Base-by-base conservation (phyloP, 2,329 filamentous ascomycete species). In the Fusarium pininemorale region DNA sequence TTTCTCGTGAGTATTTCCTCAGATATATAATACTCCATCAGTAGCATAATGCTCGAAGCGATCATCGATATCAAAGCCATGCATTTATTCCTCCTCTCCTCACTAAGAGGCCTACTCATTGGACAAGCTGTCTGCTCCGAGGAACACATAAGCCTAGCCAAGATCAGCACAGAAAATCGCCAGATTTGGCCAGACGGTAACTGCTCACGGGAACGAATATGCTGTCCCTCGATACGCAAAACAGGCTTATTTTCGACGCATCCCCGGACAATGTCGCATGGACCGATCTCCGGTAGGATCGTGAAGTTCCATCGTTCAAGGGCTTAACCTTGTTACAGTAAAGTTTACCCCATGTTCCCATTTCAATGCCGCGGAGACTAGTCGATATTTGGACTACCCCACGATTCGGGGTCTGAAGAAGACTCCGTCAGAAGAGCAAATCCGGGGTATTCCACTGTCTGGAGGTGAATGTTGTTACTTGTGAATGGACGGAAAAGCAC, bases 361-460 rank as follows among this genome's bases (percentile, higher is more conserved):
- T 5, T 5, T 18, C 18, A 22, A 67, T 32, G 7, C 65, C 65
- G 44, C 65, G 53, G 53, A 67, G 53, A 61, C 65, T 68, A 67
- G 63, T 67, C 65, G 11, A 61, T 15, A 67, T 60, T 37, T 35
- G 28, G 45, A 35, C 20, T 37, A 53, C 63, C 63, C 65, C 63
- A 59, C 39, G 38, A 51, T n/a, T 48, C 63, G 47, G 53, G 5
- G 6, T 24, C 18, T 38, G 24, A 47, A 42, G 6, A 53, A 53
- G 39, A n/a, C 20, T 24, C 54, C 54, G 63, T 28, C 24, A 32
- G 8, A 37, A 22, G 9, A 22, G 13, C 32, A 32, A 14, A 42
- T 28, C 48, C 18, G 37, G 37, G 37, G 37, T 20, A 28, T 9
- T 16, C 1, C 1, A 12, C 6, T 2, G 6, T 3, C 7, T 9